Conservation (phyloP, 257 asterid genomes). For the Gentiana straminea region DNA sequence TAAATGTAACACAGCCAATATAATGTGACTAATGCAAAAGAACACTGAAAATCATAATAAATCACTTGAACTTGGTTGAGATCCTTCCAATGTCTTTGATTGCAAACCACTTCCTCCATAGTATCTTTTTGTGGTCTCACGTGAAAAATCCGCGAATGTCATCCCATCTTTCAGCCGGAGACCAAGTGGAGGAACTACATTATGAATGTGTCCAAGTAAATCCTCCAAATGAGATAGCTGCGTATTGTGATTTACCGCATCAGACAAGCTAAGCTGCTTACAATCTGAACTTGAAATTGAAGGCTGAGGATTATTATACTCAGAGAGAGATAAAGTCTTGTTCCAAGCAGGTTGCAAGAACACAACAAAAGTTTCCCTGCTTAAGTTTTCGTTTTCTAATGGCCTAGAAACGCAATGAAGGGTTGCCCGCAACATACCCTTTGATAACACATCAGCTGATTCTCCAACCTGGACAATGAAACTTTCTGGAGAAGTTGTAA, state of each 20-base stretch:
- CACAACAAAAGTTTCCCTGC: constrained; percentile 80
- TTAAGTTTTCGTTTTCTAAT: constrained; percentile 31
- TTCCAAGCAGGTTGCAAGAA: constrained; percentile 88
- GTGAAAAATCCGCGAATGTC: constrained; percentile 84
- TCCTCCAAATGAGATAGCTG: constrained; percentile 15
- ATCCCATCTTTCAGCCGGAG: constrained; percentile 65
- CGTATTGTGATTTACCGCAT: constrained; percentile 5
- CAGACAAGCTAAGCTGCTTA: constrained; percentile 10
- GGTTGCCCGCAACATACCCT: constrained; percentile 75
- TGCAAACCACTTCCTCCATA: constrained; percentile 77
- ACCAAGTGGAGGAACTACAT: constrained; percentile 53
- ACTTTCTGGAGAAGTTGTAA: constrained; percentile 47
- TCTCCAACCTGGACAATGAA: constrained; percentile 89
- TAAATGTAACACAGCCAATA: no score
- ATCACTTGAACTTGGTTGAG: no score
- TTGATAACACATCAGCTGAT: constrained; percentile 66
- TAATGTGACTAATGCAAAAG: no score
- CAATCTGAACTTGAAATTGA: constrained; percentile 9
- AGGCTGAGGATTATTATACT: constrained; percentile 43
- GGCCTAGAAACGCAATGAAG: constrained; percentile 75
- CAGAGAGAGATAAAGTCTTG: constrained; percentile 47
- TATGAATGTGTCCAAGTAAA: constrained; percentile 24
- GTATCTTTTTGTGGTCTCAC: constrained; percentile 71
- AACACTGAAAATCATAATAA: no score
- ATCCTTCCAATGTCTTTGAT: constrained; percentile 39